These are phyloP conservation scores for Hydrangea macrophylla DNA, from an alignment of 148 eudicot species.

Conservation along the genomic window DNA sequence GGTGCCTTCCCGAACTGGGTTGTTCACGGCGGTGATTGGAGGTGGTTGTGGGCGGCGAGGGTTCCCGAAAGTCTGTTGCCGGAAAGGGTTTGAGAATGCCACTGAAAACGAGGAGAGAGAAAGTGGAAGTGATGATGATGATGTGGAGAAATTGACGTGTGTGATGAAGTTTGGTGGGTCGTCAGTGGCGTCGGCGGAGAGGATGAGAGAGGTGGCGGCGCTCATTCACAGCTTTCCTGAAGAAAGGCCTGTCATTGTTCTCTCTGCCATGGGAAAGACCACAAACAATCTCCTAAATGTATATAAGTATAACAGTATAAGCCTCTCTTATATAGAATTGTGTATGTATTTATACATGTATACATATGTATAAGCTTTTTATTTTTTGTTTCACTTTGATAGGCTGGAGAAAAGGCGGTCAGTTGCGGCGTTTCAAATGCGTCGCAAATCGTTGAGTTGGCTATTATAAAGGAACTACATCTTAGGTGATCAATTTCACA, in stretches of 20 bases:
- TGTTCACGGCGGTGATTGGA: background rate
- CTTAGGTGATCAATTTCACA: constrained; percentile 16
- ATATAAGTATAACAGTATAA: too few relatives aligned
- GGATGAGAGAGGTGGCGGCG: constrained; percentile 49
- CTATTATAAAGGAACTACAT: constrained; percentile 45
- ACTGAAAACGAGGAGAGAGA: constrained; percentile 5
- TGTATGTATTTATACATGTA: background rate
- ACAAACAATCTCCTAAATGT: constrained; percentile 52
- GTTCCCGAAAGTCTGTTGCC: constrained; percentile 5
- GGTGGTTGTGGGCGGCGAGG: background rate
- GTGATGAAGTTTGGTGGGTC: constrained; percentile 69
- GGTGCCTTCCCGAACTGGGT: background rate
- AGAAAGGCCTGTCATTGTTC: constrained; percentile 47
- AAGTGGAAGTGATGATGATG: constrained; percentile 1
- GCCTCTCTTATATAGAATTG: background rate
- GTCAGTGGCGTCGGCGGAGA: constrained; percentile 38
- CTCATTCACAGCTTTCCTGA: constrained; percentile 47
- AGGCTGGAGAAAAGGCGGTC: constrained; percentile 65
- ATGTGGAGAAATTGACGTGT: constrained; percentile 19
- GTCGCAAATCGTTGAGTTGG: constrained; percentile 37
- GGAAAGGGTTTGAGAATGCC: background rate
- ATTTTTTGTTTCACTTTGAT: constrained; percentile 4
- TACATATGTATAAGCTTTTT: too few relatives aligned
- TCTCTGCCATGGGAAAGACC: constrained; percentile 66
- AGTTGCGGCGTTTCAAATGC: constrained; percentile 42